Evolutionary conservation across 139 green algal species (phyloP).

Genomic region (Nannochloris sp.): DNA sequence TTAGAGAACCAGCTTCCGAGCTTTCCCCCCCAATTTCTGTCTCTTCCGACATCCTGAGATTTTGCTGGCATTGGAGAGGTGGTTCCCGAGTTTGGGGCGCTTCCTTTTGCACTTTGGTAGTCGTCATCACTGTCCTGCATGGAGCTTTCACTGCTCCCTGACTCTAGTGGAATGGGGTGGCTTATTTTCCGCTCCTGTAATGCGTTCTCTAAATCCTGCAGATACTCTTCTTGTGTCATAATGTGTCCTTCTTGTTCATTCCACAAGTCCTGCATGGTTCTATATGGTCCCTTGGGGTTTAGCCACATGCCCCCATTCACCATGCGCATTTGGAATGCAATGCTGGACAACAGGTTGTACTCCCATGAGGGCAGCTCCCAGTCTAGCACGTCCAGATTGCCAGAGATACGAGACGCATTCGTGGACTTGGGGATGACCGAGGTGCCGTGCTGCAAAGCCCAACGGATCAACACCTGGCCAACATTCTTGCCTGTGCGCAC

Average conservation of each 20-base stretch:
- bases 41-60: too few species aligned
- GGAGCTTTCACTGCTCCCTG: too few species aligned
- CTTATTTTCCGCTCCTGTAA: too few species aligned
- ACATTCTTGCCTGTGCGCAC: conserved; percentile 41
- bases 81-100: too few species aligned
- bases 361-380: conserved; percentile 54
- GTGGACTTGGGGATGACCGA: conserved; percentile 82
- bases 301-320: conserved; percentile 59
- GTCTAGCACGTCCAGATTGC: conserved; percentile 72
- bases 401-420: conserved; percentile 55
- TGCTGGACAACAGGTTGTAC: conserved; percentile 35
- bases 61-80: too few species aligned
- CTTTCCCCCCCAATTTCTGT: too few species aligned
- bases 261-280: conserved; percentile 71
- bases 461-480: conserved; percentile 80
- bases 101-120: too few species aligned
- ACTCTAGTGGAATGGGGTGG: too few species aligned
- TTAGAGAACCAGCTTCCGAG: too few species aligned
- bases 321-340: conserved; percentile 62
- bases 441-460: conserved; percentile 81
- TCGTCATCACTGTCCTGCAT: too few species aligned
- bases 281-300: conserved; percentile 60
- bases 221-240: too few species aligned
- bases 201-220: too few species aligned
- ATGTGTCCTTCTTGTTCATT: conserved; percentile 41